phyloP scores from a whole-genome alignment of 805 yeast genomes.

The Candida endomychidarum region DNA sequence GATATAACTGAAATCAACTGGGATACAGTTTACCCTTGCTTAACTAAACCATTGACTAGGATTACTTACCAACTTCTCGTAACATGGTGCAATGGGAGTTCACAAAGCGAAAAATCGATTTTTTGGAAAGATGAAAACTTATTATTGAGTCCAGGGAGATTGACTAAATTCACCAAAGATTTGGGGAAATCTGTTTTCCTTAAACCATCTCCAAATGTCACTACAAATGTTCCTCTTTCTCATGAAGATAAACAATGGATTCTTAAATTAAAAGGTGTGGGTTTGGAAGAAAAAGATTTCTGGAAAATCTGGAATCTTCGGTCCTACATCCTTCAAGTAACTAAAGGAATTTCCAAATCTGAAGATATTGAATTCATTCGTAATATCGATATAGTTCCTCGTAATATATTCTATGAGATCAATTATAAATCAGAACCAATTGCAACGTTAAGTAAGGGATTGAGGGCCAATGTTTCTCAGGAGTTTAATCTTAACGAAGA shows the following conservation, averaged over 20 bases:
- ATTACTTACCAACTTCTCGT: conserved; percentile 12
- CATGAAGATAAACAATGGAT: conserved; percentile 72
- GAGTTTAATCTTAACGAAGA: not conserved
- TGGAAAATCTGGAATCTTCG: conserved; percentile 82
- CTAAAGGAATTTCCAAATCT: conserved; percentile 29
- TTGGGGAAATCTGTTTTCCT: conserved; percentile 34
- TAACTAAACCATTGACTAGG: conserved; percentile 57
- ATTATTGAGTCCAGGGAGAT: conserved; percentile 16
- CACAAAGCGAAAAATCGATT: conserved; percentile 49
- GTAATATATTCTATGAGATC: conserved; percentile 39
- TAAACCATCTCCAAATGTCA: not conserved
- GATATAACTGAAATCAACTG: conserved; percentile 71
- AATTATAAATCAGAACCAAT: conserved; percentile 37
- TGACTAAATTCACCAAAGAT: conserved; percentile 30
- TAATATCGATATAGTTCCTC: conserved; percentile 19
- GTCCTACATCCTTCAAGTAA: conserved; percentile 62
- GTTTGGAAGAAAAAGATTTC: conserved; percentile 65
- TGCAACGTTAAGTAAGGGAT: conserved; percentile 18
- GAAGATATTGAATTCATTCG: conserved; percentile 2
- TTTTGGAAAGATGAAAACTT: conserved; percentile 66
- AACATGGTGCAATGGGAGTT: conserved; percentile 26
- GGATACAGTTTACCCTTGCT: conserved; percentile 63
- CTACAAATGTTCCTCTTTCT: conserved; percentile 39
- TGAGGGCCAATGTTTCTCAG: conserved; percentile 20
- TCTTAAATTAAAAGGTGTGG: conserved; percentile 68